A percentile compares a stretch with the other conserved stretches of the same genome.
These are phyloP conservation scores for Lachnellula subtilissima DNA, from an alignment of 2,329 filamentous ascomycete species.

Conservation along the genomic window DNA sequence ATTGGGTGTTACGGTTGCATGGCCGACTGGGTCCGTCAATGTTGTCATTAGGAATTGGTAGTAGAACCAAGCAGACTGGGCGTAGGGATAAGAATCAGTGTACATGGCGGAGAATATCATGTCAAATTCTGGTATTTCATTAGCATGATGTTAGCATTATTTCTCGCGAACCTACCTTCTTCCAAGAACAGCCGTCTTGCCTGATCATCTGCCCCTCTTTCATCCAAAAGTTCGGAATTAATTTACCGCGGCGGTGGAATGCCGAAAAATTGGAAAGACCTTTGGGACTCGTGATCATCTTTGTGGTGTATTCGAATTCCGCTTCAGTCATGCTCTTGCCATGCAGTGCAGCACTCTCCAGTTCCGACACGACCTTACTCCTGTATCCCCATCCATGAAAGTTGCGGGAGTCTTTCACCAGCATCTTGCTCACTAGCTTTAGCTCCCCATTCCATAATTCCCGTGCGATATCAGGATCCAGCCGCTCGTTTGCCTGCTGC, in stretches of 20 bases:
- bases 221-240: conserved; percentile 72
- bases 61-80: conserved; percentile 97
- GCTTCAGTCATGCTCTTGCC: conserved; percentile 64
- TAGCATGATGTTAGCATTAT: conserved; percentile 5
- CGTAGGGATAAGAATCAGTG: conserved; percentile 74
- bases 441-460: conserved; percentile 82
- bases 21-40: conserved; percentile 46
- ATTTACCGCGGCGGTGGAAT: conserved; percentile 85
- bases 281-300: conserved; percentile 71
- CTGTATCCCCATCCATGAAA: conserved; percentile 97
- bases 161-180: conserved; percentile 44
- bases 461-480: conserved; percentile 53
- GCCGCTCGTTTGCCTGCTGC: conserved; percentile 59
- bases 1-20: conserved; percentile 58
- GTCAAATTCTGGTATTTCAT: conserved; percentile 57
- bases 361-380: conserved; percentile 67
- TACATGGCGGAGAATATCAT: conserved; percentile 68
- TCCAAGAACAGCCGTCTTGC: conserved; percentile 68
- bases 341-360: conserved; percentile 56
- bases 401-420: conserved; percentile 79
- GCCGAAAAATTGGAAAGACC: conserved; percentile 89
- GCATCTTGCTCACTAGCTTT: conserved; percentile 79
- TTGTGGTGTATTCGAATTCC: conserved; percentile 87
- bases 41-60: conserved; percentile 81
- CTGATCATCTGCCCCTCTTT: conserved; percentile 59